phyloP scores from a whole-genome alignment of 257 asterid species.

The Lycium barbarum region DNA sequence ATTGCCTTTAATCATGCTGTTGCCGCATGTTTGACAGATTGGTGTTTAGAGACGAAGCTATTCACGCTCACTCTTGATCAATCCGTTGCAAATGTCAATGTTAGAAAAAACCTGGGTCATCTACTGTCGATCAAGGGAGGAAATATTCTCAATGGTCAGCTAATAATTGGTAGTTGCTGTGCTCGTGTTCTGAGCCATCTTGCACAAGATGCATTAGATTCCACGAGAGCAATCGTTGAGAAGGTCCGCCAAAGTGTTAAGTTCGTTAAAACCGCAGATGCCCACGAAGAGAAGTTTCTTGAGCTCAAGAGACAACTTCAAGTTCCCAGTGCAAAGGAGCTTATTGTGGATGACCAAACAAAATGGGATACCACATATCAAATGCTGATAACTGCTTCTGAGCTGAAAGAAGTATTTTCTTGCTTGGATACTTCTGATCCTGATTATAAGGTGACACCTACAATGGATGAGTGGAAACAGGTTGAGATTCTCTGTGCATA shows the following conservation, averaged over 20 bases:
- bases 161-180: constrained; percentile 67
- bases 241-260: constrained; percentile 79
- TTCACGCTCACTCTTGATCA: constrained; percentile 63
- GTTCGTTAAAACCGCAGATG: constrained; percentile 59
- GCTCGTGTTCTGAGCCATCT: constrained; percentile 63
- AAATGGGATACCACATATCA: constrained; percentile 87
- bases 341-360: constrained; percentile 58
- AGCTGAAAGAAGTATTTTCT: constrained; percentile 73
- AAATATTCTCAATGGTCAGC: constrained; percentile 68
- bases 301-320: constrained; percentile 74
- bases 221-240: constrained; percentile 49
- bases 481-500: constrained; percentile 61
- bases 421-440: constrained; percentile 72
- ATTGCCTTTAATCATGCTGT: constrained; percentile 56
- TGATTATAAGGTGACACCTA: constrained; percentile 51
- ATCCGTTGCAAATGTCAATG: constrained; percentile 42
- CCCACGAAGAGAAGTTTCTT: constrained; percentile 57
- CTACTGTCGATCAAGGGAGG: constrained; percentile 55
- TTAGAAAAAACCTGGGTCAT: constrained; percentile 58
- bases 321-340: constrained; percentile 73
- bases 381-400: constrained; percentile 84
- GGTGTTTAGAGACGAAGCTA: constrained; percentile 64
- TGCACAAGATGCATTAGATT: constrained; percentile 63
- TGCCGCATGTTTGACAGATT: constrained; percentile 67
- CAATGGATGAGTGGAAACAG: constrained; percentile 79